Evolutionary conservation across 345 rosid species (phyloP).

Genomic region (Hirschfeldia incana): DNA sequence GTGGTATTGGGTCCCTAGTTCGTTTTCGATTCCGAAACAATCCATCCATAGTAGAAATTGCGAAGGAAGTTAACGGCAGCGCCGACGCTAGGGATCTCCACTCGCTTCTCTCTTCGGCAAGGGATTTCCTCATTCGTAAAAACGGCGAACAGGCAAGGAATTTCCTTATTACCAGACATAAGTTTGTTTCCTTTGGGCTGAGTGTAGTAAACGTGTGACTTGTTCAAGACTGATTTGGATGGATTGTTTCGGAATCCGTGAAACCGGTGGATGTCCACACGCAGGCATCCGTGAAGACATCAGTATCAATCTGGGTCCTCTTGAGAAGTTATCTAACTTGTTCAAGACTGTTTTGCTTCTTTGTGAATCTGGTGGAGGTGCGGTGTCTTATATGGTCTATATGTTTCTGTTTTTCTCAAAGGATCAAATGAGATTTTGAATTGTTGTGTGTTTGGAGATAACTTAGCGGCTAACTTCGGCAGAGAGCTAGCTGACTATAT

Average conservation of each 20-base stretch:
- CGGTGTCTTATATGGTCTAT: neutral
- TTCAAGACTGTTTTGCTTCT: constrained; percentile 88
- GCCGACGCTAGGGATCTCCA: too few species aligned
- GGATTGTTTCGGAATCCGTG: constrained; percentile 11
- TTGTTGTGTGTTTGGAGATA: constrained; percentile 56
- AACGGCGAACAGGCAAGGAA: too few species aligned
- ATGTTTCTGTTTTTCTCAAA: neutral
- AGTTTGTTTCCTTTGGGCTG: too few species aligned
- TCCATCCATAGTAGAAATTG: too few species aligned
- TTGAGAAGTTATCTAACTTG: constrained; percentile 86
- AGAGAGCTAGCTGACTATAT: constrained; percentile 94
- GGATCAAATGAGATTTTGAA: constrained; percentile 6
- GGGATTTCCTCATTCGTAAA: too few species aligned
- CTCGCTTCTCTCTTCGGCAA: too few species aligned
- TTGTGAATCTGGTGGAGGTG: constrained; percentile 97
- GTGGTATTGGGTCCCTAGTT: too few species aligned
- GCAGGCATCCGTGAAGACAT: constrained; percentile 99
- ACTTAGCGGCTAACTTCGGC: constrained; percentile 94
- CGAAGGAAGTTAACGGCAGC: too few species aligned
- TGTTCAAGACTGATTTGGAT: too few species aligned
- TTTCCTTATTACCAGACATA: too few species aligned
- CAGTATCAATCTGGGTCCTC: constrained; percentile 95
- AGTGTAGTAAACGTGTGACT: too few species aligned
- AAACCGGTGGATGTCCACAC: constrained; percentile 97
- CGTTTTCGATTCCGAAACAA: too few species aligned